Evolutionary conservation across 495 filamentous ascomycete genomes (phyloP).

Genomic region (Penicillium coprophilum): DNA sequence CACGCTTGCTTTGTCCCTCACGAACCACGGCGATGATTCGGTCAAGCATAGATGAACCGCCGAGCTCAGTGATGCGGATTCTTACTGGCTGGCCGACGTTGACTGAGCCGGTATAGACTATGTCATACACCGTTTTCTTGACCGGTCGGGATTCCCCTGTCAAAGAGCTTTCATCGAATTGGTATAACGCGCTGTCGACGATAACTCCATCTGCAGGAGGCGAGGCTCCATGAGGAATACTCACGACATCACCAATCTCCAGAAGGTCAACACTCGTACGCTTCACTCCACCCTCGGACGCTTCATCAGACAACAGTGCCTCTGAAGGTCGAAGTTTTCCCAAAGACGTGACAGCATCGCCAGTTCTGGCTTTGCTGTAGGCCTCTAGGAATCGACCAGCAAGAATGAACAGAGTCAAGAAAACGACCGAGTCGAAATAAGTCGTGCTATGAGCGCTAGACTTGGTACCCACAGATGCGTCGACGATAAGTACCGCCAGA

Average conservation of each 20-base stretch:
- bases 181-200: slow-evolving; percentile 56
- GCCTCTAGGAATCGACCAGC: slow-evolving; percentile 79
- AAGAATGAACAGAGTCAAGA: slow-evolving; percentile 88
- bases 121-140: slow-evolving; percentile 66
- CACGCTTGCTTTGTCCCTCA: slow-evolving; percentile 84
- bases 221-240: slow-evolving; percentile 73
- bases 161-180: slow-evolving; percentile 86
- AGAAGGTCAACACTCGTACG: slow-evolving; percentile 68
- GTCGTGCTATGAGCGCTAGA: slow-evolving; percentile 54
- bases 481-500: slow-evolving; percentile 72
- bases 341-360: slow-evolving; percentile 80
- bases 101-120: slow-evolving; percentile 82
- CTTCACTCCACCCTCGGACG: slow-evolving; percentile 27
- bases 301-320: slow-evolving; percentile 56
- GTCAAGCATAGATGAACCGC: slow-evolving; percentile 86
- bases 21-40: slow-evolving; percentile 87
- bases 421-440: slow-evolving; percentile 95
- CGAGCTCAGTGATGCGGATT: slow-evolving; percentile 65
- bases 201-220: slow-evolving; percentile 83
- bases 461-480: slow-evolving; percentile 48
- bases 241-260: slow-evolving; percentile 79
- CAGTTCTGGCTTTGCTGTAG: slow-evolving; percentile 89
- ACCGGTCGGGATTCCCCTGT: slow-evolving; percentile 85
- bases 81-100: slow-evolving; percentile 73
- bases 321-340: slow-evolving; percentile 77